A percentile compares a stretch with the other conserved stretches of the same genome.
Evolutionary conservation across 2,329 filamentous ascomycete species (phyloP).

Genomic region (Cytospora piceicola): DNA sequence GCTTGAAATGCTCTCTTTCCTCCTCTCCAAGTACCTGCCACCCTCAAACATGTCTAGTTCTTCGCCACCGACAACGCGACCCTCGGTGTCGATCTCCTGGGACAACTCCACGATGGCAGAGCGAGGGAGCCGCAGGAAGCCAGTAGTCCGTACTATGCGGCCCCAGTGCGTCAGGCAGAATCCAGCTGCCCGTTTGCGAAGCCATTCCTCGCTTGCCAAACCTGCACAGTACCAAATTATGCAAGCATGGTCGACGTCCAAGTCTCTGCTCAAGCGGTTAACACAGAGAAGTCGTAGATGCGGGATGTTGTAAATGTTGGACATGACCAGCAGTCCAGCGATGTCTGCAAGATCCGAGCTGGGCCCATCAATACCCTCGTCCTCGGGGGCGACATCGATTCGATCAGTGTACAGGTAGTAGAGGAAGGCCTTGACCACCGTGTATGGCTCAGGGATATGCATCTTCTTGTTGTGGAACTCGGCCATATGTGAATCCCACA

Average conservation of each 20-base stretch:
- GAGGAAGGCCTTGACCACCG: slow-evolving; percentile 90
- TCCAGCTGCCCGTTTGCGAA: slow-evolving; percentile 81
- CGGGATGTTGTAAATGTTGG: slow-evolving; percentile 96
- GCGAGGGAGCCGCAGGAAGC: slow-evolving; percentile 80
- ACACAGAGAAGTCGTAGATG: slow-evolving; percentile 89
- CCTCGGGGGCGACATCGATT: slow-evolving; percentile 62
- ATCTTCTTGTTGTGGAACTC: slow-evolving; percentile 97
- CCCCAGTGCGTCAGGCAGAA: slow-evolving; percentile 97
- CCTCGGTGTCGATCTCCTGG: slow-evolving; percentile 90
- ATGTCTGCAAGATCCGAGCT: slow-evolving; percentile 83
- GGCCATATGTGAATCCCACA: slow-evolving; percentile 93
- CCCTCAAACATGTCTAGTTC: slow-evolving; percentile 65
- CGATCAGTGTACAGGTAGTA: slow-evolving; percentile 97
- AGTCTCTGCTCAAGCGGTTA: slow-evolving; percentile 83
- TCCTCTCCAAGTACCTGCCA: slow-evolving; percentile 45
- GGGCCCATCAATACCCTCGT: slow-evolving; percentile 62
- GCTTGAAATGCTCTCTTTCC: slow-evolving; percentile 65
- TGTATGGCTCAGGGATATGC: slow-evolving; percentile 96
- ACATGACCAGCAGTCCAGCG: slow-evolving; percentile 93
- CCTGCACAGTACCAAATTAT: slow-evolving; percentile 95
- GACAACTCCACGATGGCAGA: slow-evolving; percentile 85
- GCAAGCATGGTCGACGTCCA: slow-evolving; percentile 93
- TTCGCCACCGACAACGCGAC: slow-evolving; percentile 86
- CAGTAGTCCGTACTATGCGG: slow-evolving; percentile 84
- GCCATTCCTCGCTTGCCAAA: slow-evolving; percentile 89